A percentile compares a stretch with the other conserved stretches of the same genome.
Evolutionary conservation across 2,329 filamentous ascomycete species (phyloP).

Genomic region (Incumbomyces delicatus): DNA sequence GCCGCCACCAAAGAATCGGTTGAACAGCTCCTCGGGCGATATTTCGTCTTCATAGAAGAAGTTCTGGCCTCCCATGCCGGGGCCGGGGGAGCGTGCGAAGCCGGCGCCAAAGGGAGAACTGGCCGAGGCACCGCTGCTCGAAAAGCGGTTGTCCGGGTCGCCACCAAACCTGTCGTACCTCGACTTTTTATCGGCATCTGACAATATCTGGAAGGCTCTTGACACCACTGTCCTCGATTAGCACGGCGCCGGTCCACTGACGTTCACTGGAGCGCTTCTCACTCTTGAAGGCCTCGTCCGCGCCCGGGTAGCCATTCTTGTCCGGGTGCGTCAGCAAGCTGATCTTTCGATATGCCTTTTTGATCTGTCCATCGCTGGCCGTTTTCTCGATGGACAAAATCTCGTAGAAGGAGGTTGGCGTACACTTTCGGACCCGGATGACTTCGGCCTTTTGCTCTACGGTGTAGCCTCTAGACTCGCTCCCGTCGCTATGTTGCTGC

Average conservation of each 20-base stretch:
- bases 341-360: slow-evolving; percentile 94
- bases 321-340: slow-evolving; percentile 93
- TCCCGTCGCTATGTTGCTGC: slow-evolving; percentile 39
- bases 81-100: slow-evolving; percentile 36
- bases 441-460: slow-evolving; percentile 87
- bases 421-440: slow-evolving; percentile 74
- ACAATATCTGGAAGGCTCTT: slow-evolving; percentile 83
- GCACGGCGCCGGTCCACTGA: too few species aligned
- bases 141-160: slow-evolving; percentile 81
- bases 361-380: slow-evolving; percentile 71
- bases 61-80: slow-evolving; percentile 34
- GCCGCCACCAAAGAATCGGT: slow-evolving; percentile 83
- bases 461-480: slow-evolving; percentile 57
- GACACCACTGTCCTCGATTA: slow-evolving; percentile 58
- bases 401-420: slow-evolving; percentile 85
- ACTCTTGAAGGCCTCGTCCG: slow-evolving; percentile 96
- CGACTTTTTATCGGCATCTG: slow-evolving; percentile 83
- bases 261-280: too few species aligned
- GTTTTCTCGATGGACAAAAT: slow-evolving; percentile 68
- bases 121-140: slow-evolving; percentile 40
- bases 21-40: slow-evolving; percentile 92
- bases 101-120: slow-evolving; percentile 38
- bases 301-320: slow-evolving; percentile 93
- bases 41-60: slow-evolving; percentile 71
- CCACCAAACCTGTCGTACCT: slow-evolving; percentile 83